Conservation (phyloP, 2,329 filamentous ascomycete genomes). For the Venturia oleaginea region DNA sequence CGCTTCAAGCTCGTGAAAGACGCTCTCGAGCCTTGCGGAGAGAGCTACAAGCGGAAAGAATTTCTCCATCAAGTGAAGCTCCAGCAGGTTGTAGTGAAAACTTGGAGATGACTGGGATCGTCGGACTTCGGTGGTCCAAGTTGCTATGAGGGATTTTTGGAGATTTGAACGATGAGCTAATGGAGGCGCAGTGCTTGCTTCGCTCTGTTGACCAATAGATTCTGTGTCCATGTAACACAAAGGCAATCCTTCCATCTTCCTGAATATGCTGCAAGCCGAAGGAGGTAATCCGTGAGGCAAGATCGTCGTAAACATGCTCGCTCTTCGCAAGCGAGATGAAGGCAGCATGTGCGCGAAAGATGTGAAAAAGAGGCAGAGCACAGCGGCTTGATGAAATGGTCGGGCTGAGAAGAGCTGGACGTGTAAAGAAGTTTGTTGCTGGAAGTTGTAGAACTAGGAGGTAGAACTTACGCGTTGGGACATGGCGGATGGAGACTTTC, state of each 20-base stretch:
- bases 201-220: not conserved
- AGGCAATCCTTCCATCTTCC: not conserved
- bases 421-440: not conserved
- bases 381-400: not conserved
- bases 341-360: not conserved
- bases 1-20: not conserved
- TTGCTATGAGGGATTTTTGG: not conserved
- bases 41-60: not conserved
- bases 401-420: not conserved
- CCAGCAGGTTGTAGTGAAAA: not conserved
- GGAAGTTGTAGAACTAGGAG: too few species aligned
- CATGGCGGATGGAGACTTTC: too few species aligned
- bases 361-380: not conserved
- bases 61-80: not conserved
- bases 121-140: not conserved
- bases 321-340: not conserved
- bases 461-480: too few species aligned
- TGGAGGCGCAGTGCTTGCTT: not conserved
- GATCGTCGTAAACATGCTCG: not conserved
- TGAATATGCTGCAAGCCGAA: not conserved
- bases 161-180: not conserved
- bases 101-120: not conserved
- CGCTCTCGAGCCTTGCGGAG: not conserved
- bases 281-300: not conserved
- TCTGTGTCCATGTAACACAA: not conserved